phyloP scores from a whole-genome alignment of 768 basidiomycete genomes.

The Sporobolomyces phaffii region DNA sequence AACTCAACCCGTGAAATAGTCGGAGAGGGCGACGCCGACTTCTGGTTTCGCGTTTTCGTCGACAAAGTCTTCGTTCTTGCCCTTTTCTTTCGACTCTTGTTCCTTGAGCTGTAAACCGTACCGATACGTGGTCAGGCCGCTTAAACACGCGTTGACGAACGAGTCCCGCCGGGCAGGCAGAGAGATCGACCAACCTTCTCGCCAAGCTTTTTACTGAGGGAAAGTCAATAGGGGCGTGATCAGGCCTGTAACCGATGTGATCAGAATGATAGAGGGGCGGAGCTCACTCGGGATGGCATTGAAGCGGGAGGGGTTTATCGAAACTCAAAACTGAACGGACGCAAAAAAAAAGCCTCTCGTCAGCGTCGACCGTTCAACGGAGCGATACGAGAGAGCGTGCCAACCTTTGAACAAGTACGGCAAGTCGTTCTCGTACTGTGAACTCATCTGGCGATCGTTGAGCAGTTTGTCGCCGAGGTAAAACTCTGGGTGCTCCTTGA shows the following conservation, averaged over 20 bases:
- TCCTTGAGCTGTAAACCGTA: conserved; percentile 27
- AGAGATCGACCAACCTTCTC: conserved; percentile 2
- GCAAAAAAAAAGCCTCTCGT: too few relatives aligned
- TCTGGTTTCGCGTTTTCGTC: conserved; percentile 40
- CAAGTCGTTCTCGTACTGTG: conserved; percentile 28
- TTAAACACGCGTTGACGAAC: too few relatives aligned
- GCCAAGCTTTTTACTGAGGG: conserved; percentile 27
- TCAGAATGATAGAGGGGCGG: background rate
- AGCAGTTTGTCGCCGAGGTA: conserved; percentile 36
- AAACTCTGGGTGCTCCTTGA: conserved; percentile 17
- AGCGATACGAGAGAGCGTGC: too few relatives aligned
- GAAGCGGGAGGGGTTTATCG: conserved; percentile 41
- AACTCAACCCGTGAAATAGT: conserved; percentile 31
- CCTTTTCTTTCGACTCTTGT: conserved; percentile 18
- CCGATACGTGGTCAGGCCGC: too few relatives aligned
- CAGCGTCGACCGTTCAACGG: too few relatives aligned
- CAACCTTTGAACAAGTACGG: conserved; percentile 42
- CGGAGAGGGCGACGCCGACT: conserved; percentile 25
- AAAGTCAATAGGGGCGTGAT: too few relatives aligned
- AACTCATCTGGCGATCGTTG: conserved; percentile 24
- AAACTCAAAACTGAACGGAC: conserved; percentile 38
- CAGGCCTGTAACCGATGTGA: too few relatives aligned
- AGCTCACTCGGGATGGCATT: conserved; percentile 30
- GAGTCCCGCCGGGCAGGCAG: too few relatives aligned
- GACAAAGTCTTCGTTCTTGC: conserved; percentile 37